Conservation (phyloP, 2,329 filamentous ascomycete genomes). For the Ophiostoma tasmaniense region DNA sequence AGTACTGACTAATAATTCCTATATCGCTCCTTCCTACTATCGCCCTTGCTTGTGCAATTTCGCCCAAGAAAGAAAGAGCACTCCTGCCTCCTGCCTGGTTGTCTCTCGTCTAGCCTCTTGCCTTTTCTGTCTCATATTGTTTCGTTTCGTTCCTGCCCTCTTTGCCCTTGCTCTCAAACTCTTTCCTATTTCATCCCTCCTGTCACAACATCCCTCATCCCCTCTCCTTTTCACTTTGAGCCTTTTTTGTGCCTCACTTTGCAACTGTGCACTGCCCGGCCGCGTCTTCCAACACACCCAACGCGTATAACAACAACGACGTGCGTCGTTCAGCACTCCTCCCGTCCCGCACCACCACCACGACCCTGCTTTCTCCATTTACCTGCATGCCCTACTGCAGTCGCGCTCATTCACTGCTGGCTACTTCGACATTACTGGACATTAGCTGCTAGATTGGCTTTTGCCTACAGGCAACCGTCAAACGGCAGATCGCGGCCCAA, state of each 20-base stretch:
- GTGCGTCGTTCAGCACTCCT: neutral
- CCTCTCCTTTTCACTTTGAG: neutral
- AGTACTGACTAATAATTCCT: neutral
- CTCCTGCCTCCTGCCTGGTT: neutral
- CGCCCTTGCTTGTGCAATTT: neutral
- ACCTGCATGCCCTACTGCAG: conserved; percentile 20
- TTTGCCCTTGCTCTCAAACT: neutral
- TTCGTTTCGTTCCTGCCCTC: neutral
- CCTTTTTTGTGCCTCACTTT: conserved; percentile 1
- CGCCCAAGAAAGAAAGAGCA: conserved; percentile 5
- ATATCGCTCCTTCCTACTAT: neutral
- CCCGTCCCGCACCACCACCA: neutral
- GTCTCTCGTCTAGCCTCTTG: neutral
- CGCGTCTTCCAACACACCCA: neutral
- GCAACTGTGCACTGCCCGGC: neutral
- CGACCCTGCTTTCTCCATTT: conserved; percentile 18
- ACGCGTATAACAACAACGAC: neutral
- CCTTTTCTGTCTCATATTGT: neutral
- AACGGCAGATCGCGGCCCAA: conserved; percentile 11
- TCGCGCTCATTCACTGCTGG: neutral
- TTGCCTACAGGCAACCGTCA: conserved; percentile 12
- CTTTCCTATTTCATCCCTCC: conserved; percentile 3
- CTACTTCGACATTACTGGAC: neutral
- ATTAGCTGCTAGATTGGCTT: neutral
- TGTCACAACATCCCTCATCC: conserved; percentile 6